Evolutionary conservation across 805 yeast species (phyloP).

Genomic region (Spathaspora passalidarum): DNA sequence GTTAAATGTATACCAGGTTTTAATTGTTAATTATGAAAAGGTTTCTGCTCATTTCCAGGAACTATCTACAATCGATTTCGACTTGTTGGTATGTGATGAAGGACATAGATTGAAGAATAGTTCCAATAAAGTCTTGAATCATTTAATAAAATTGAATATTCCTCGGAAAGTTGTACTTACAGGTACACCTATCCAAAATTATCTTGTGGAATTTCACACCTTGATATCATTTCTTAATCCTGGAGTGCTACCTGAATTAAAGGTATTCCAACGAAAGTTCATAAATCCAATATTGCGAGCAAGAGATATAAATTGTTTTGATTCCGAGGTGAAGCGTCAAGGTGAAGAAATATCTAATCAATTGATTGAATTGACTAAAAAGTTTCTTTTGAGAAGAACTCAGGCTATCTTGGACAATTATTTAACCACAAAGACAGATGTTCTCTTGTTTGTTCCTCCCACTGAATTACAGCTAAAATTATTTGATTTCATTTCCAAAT

Average conservation of each 20-base stretch:
- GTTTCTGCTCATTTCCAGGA: slow-evolving; percentile 54
- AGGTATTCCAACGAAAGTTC: slow-evolving; percentile 55
- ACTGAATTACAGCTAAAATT: slow-evolving; percentile 55
- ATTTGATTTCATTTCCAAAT: slow-evolving; percentile 38
- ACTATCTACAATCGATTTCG: slow-evolving; percentile 47
- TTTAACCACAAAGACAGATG: slow-evolving; percentile 73
- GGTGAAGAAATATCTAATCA: slow-evolving; percentile 68
- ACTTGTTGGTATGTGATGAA: slow-evolving; percentile 86
- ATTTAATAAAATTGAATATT: slow-evolving; percentile 52
- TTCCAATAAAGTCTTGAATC: slow-evolving; percentile 66
- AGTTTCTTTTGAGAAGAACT: slow-evolving; percentile 73
- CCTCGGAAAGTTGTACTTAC: slow-evolving; percentile 63
- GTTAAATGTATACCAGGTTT: slow-evolving; percentile 73
- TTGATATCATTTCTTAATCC: slow-evolving; percentile 84
- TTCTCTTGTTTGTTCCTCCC: slow-evolving; percentile 76
- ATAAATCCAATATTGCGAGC: slow-evolving; percentile 71
- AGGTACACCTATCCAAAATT: slow-evolving; percentile 95
- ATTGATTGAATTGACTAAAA: slow-evolving; percentile 59
- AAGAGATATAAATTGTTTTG: slow-evolving; percentile 58
- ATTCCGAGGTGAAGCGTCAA: slow-evolving; percentile 42
- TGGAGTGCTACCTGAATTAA: slow-evolving; percentile 65
- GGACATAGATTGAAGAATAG: slow-evolving; percentile 87
- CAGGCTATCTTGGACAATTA: slow-evolving; percentile 52
- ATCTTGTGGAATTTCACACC: slow-evolving; percentile 76
- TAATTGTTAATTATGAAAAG: slow-evolving; percentile 87